phyloP scores from a whole-genome alignment of 2,329 filamentous ascomycete genomes.

The Beauveria rudraprayagi region DNA sequence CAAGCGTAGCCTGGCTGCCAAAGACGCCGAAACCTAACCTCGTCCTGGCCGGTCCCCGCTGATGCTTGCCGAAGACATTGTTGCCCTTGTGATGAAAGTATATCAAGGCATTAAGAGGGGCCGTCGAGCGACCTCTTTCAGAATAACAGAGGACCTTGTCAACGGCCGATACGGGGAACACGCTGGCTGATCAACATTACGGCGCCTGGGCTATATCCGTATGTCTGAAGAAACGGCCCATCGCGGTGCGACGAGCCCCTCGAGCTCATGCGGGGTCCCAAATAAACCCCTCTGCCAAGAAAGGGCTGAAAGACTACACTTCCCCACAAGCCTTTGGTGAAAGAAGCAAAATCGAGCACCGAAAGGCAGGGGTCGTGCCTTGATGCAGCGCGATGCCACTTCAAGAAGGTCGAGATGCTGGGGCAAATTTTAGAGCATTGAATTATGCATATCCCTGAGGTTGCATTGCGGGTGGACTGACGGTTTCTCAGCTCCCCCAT shows the following conservation, averaged over 20 bases:
- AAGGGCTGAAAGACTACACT: not conserved
- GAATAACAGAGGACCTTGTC: no score
- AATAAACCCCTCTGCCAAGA: not conserved
- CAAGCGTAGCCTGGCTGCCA: no score
- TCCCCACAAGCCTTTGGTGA: not conserved
- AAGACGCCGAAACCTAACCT: no score
- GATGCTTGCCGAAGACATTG: no score
- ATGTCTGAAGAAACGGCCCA: not conserved
- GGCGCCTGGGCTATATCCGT: no score
- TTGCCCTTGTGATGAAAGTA: no score
- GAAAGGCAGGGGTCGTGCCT: not conserved
- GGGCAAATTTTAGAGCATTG: not conserved
- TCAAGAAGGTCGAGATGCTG: not conserved
- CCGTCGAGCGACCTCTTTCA: no score
- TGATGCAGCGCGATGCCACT: not conserved
- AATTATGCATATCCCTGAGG: not conserved
- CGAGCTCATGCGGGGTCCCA: not conserved
- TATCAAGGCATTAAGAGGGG: no score
- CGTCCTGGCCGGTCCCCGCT: no score
- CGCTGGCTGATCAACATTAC: no score
- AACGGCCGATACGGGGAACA: no score
- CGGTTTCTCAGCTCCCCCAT: slow-evolving; percentile 5
- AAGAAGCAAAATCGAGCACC: not conserved
- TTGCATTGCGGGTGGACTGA: slow-evolving; percentile 5
- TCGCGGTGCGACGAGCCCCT: not conserved